A percentile compares a stretch with the other conserved stretches of the same genome.
These are phyloP conservation scores for Mucor saturninus DNA, from an alignment of 371 early-diverging fungal species.

Conservation along the genomic window DNA sequence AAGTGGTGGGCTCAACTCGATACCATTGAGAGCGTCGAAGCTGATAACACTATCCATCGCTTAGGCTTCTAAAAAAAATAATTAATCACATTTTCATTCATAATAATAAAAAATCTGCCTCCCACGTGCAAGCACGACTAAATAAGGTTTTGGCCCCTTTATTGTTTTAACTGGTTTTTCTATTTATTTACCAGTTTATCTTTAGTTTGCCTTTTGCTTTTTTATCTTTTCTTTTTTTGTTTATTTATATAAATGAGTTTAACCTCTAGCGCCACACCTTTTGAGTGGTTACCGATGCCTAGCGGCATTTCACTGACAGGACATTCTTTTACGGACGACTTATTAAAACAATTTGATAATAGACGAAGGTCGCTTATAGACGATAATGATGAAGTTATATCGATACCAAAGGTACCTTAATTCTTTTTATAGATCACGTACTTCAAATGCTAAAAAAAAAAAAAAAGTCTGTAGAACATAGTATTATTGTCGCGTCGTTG, in stretches of 20 bases:
- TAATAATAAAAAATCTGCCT: not conserved
- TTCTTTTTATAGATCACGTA: not conserved
- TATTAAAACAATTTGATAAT: constrained; percentile 33
- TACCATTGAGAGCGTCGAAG: constrained; percentile 65
- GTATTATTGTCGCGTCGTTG: no score
- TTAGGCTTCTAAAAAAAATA: constrained; percentile 46
- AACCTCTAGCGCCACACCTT: not conserved
- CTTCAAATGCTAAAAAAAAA: no score
- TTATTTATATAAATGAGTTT: constrained; percentile 5
- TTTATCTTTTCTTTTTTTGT: not conserved
- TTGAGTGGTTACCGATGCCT: constrained; percentile 39
- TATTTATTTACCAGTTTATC: no score
- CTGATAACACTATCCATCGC: constrained; percentile 79
- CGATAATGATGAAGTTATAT: not conserved
- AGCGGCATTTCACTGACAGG: constrained; percentile 28
- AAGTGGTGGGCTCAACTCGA: constrained; percentile 94
- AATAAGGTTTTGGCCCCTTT: constrained; percentile 5
- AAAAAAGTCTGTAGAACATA: no score
- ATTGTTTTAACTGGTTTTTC: constrained; percentile 8
- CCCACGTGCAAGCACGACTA: constrained; percentile 14
- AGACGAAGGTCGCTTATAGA: constrained; percentile 2
- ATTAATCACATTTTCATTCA: constrained; percentile 3
- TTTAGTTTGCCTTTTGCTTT: not conserved
- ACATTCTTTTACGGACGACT: constrained; percentile 34
- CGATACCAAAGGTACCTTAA: not conserved